Base-by-base conservation (phyloP, 1,139 yeast species). In the Zygoascus meyerae region DNA sequence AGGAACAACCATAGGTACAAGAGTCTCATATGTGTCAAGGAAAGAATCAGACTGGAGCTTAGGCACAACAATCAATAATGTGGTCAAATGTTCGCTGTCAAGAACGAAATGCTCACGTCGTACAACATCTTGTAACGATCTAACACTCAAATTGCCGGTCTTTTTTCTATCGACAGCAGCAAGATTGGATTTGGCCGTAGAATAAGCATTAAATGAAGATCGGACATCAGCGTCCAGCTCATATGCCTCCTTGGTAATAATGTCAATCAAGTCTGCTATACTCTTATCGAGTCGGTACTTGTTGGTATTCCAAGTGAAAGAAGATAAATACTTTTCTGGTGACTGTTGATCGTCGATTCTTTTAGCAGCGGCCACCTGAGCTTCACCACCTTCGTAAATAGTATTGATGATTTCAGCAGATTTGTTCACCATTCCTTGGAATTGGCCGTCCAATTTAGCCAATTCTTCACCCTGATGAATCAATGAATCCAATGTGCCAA, bases 401-500 rank as follows among this genome's bases (percentile, higher is more conserved):
- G 69, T 60, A 36, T 67, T 61, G 52, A 89, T 72, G 28, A 86
- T 78, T 56, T 92, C 99, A 48, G 83, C 74, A 21, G 85, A 79
- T 66, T 94, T 94, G 35, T 72, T 63, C 30, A 89, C 79, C 6
- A 94, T 77, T 11, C 74, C 69, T 44, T 75, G 77, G 61, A 90
- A 75, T 66, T 86, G 95, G 26, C 71, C 70, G 67, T 92, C 99
- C 48, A 83, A 70, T 64, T 87, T 89, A 42, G 78, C 72, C 52
- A 94, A 74, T 62, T 90, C 97, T 60, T 94, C 98, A 63, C 92
- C 81, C 67, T 89, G 92, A 59, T 83, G 81, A 47, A 92, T 95
- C 52, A 92, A 75, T 35, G 90, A 83, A 68, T 94, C 99, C 62
- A 92, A 75, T 2, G 97, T 90, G 32, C 97, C 97, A 55, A 92